Evolutionary conservation across 176 grass and related monocot species (phyloP), one percentile per base, ranked within the genome.

Genomic region (Carex scoparia): DNA sequence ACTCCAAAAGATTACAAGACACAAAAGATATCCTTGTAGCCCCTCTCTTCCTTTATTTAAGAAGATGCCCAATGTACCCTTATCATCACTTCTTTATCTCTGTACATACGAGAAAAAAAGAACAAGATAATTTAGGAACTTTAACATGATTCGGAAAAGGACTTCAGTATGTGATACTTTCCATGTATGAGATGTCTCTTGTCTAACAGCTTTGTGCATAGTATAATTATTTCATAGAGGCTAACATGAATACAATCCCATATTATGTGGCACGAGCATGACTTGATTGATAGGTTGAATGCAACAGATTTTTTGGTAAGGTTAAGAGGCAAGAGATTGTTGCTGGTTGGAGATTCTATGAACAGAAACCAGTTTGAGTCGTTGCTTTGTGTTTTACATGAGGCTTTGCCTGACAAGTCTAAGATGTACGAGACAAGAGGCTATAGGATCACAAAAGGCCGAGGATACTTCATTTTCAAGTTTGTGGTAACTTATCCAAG

Each of bases 341-440:
- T 98, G 95, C 89, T 98, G 3, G 87, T 98, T 10, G 93, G 95
- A 84, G 95, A 98, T 86, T 98, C 93, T 58, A 98, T 98, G 95
- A 98, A 95, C 69, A 91, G 95, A 67, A 95, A 98, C 79, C 91
- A 98, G 83, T 98, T 91, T 72, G 95, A 98, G 88, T 98, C 95
- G 7, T 80, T 98, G 92, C 83, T 94, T 38, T 98, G 95, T 76
- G 75, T 89, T 54, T 86, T 98, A 42, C 89, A 85, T 7, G 88
- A 90, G 42, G 88, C 87, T 2, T 85, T 95, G 60, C 84, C 89
- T 19, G 93, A 98, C 84, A 98, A 92, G 85, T 51, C 88, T 35
- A 89, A 85, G 86, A 88, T 98, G 93, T 93, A 92, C 67, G 95
- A 95, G 89, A 98, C 93, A 6, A 93, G 92, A 77, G 91, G 93